These are phyloP conservation scores for Populus simonii DNA, from an alignment of 345 rosid genomes.

Conservation along the genomic window DNA sequence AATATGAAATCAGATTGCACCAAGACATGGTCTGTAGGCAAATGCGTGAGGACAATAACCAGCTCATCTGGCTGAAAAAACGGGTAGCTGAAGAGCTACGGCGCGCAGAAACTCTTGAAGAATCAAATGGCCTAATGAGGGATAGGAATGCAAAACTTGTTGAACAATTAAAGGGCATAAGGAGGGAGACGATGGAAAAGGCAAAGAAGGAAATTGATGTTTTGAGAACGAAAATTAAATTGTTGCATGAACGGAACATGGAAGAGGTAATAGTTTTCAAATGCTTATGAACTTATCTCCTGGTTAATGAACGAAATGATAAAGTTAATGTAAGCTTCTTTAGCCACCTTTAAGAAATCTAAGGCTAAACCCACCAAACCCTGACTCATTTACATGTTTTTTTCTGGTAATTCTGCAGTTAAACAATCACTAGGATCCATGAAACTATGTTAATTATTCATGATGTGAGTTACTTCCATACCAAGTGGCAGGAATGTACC, in stretches of 20 bases:
- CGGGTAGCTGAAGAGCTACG: slow-evolving; percentile 37
- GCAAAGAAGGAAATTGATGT: slow-evolving; percentile 53
- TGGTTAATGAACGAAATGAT: too few species aligned
- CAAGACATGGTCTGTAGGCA: slow-evolving; percentile 72
- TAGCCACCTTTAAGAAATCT: not conserved
- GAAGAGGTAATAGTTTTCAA: slow-evolving; percentile 51
- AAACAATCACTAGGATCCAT: not conserved
- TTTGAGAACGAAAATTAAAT: slow-evolving; percentile 50
- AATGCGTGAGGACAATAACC: slow-evolving; percentile 63
- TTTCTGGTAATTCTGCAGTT: not conserved
- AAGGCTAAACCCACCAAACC: not conserved
- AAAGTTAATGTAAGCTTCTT: not conserved
- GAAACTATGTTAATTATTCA: not conserved
- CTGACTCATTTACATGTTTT: not conserved
- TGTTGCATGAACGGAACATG: slow-evolving; percentile 56
- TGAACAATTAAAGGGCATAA: slow-evolving; percentile 48
- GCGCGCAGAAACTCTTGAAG: slow-evolving; percentile 45
- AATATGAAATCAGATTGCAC: slow-evolving; percentile 65
- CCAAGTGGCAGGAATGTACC: not conserved
- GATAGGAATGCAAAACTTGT: slow-evolving; percentile 44
- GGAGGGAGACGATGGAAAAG: slow-evolving; percentile 54
- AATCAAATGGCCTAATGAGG: slow-evolving; percentile 40
- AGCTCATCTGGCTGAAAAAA: slow-evolving; percentile 49
- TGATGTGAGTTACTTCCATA: not conserved
- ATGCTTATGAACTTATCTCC: not conserved